Percentiles rank a stretch among this genome's conserved stretches.
These are phyloP conservation scores for Vanrija sp. DNA, from an alignment of 1,284 basidiomycete species.

Conservation along the genomic window DNA sequence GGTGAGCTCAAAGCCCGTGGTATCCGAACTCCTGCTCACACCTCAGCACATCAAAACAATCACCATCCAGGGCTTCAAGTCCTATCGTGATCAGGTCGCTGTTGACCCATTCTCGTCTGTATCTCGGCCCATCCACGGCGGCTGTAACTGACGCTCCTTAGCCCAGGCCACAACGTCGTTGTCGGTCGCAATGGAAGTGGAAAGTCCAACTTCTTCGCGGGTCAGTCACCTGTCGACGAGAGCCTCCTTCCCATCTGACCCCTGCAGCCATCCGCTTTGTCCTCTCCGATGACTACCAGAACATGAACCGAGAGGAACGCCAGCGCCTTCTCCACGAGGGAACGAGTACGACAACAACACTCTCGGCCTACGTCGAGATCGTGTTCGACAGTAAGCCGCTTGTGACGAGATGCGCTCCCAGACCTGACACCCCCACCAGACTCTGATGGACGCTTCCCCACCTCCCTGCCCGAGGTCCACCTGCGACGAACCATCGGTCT, in stretches of 20 bases:
- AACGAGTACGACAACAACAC: conserved; percentile 76
- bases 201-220: conserved; percentile 95
- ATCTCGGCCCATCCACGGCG: conserved; percentile 6
- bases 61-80: conserved; percentile 94
- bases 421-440: conserved; percentile 24
- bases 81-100: conserved; percentile 64
- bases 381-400: conserved; percentile 66
- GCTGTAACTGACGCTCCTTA: conserved; percentile 45
- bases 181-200: conserved; percentile 93
- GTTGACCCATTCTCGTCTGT: conserved; percentile 55
- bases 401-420: too few relatives aligned
- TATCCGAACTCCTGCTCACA: background rate
- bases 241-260: conserved; percentile 1
- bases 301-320: conserved; percentile 88
- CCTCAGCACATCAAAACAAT: conserved; percentile 82
- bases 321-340: conserved; percentile 91
- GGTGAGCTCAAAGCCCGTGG: conserved; percentile 10
- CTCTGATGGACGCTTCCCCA: conserved; percentile 80
- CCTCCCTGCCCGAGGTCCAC: conserved; percentile 76
- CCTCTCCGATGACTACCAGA: conserved; percentile 93
- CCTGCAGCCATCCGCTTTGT: conserved; percentile 86
- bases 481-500: conserved; percentile 89
- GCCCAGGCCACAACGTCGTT: conserved; percentile 83
- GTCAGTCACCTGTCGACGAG: conserved; percentile 44
- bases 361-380: conserved; percentile 87